Base-by-base conservation (phyloP, 169 alveolate species). In the Eimeria necatrix region DNA sequence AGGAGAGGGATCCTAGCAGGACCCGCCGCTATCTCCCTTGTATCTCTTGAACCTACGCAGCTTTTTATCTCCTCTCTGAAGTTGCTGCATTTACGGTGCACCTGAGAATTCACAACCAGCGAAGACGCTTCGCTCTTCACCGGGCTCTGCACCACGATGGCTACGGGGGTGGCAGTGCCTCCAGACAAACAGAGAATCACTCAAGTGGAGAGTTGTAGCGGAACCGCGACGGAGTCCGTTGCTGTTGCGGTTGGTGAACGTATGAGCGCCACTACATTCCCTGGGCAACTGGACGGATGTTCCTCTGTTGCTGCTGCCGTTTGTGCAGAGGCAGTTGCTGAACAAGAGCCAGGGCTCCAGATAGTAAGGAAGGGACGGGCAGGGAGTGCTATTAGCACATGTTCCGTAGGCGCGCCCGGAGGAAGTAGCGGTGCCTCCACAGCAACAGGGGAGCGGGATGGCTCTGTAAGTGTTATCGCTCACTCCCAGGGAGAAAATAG, bases 1-100 rank as follows among this genome's bases (percentile, higher is more conserved):
- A 4, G 48, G 48, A 59, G 48, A 73, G 18, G 84, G 84, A 24
- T 73, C 84, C 84, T 73, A 73, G 84, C 84, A 73, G 84, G 84
- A 14, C 6, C 84, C 20, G 4, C 12, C 9, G 22, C 5, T 4
- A 8, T 26, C 24, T 7, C 0, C n/a, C 12, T 24, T 18, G 73
- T 14, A 60, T 20, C 73, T 5, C 32, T 24, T 5, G 73, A 20
- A 60, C 32, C 73, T 18, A 24, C 73, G n/a, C 41, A 32, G 41
- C 41, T 32, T 32, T 32, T 32, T 32, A 32, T 32, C 41, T 32
- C 41, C 41, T 32, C 41, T 32, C 41, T 32, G 1, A 7, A 60
- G 48, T 14, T 22, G 76, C 76, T 3, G 46, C 76, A 4, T 32
- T 32, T 32, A 32, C 41, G 46, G 48, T 5, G 76, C 76, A 4